Percentiles rank a stretch among this genome's conserved stretches.
These are phyloP conservation scores for Boletus rufocinnamomeus DNA, from an alignment of 768 basidiomycete species.

Conservation along the genomic window DNA sequence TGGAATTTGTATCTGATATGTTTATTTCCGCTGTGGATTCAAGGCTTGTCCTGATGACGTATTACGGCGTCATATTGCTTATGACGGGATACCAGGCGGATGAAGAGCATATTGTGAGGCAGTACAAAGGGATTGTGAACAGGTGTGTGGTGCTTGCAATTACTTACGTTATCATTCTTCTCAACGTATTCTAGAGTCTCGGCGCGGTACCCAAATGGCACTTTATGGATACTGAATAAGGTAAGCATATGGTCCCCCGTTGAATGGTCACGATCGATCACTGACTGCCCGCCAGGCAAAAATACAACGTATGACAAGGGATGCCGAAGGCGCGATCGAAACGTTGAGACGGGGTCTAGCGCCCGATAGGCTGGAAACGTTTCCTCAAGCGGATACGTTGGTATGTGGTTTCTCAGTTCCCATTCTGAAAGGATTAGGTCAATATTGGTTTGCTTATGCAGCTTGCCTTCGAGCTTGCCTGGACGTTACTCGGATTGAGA, in stretches of 20 bases:
- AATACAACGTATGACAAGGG: conserved; percentile 68
- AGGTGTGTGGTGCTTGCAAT: conserved; percentile 42
- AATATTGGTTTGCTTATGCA: conserved; percentile 25
- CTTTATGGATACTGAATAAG: conserved; percentile 73
- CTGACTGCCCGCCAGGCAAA: conserved; percentile 53
- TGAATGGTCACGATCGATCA: not conserved
- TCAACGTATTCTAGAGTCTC: conserved; percentile 44
- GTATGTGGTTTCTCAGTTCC: conserved; percentile 35
- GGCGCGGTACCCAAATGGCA: conserved; percentile 61
- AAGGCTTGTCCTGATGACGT: conserved; percentile 80
- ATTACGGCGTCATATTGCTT: conserved; percentile 69
- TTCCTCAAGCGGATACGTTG: conserved; percentile 72
- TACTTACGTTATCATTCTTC: not conserved
- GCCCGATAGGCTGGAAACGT: conserved; percentile 51
- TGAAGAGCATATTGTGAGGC: conserved; percentile 59
- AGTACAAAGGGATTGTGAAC: conserved; percentile 66
- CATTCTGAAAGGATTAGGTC: not conserved
- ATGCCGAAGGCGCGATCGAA: conserved; percentile 64
- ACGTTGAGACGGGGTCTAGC: conserved; percentile 60
- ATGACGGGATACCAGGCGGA: conserved; percentile 78
- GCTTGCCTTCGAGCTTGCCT: conserved; percentile 78
- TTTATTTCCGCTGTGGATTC: conserved; percentile 1
- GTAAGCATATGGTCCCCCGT: conserved; percentile 34
- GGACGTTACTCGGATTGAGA: conserved; percentile 67
- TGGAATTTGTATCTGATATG: not conserved